A percentile compares a stretch with the other conserved stretches of the same genome.
Conservation (phyloP, 805 yeast genomes). For the Yarrowia porcina region DNA sequence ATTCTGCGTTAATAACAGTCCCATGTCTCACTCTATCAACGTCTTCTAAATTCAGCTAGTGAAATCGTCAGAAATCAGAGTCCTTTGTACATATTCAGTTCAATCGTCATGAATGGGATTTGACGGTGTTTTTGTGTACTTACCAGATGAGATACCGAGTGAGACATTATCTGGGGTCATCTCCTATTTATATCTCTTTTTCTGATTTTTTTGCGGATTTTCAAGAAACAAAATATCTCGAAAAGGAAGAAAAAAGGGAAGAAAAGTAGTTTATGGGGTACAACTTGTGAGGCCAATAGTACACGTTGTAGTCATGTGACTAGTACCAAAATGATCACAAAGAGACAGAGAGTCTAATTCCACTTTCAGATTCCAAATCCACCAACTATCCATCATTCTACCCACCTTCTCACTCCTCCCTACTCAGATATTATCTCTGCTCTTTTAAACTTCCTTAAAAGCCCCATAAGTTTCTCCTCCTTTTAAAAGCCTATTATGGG, state of each 20-base stretch:
- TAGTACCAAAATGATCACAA: not conserved
- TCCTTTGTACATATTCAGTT: conserved; percentile 18
- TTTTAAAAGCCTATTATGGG: not conserved
- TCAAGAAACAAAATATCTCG: no score
- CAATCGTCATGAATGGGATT: not conserved
- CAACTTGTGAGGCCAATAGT: no score
- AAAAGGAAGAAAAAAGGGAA: no score
- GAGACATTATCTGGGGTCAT: no score
- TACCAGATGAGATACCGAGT: not conserved
- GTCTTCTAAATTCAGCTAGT: not conserved
- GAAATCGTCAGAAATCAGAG: conserved; percentile 14
- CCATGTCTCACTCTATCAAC: not conserved
- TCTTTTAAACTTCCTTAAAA: not conserved
- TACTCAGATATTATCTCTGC: not conserved
- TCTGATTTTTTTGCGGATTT: no score
- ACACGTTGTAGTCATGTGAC: no score
- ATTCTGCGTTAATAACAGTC: not conserved
- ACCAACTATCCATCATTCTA: not conserved
- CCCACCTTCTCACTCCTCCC: no score
- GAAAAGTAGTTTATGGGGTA: no score
- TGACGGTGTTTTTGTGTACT: not conserved
- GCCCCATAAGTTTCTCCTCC: not conserved
- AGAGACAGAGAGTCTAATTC: not conserved
- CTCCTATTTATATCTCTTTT: no score
- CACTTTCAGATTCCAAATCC: not conserved